Conservation (phyloP, 768 basidiomycete species). For the Lactifluus volemus region DNA sequence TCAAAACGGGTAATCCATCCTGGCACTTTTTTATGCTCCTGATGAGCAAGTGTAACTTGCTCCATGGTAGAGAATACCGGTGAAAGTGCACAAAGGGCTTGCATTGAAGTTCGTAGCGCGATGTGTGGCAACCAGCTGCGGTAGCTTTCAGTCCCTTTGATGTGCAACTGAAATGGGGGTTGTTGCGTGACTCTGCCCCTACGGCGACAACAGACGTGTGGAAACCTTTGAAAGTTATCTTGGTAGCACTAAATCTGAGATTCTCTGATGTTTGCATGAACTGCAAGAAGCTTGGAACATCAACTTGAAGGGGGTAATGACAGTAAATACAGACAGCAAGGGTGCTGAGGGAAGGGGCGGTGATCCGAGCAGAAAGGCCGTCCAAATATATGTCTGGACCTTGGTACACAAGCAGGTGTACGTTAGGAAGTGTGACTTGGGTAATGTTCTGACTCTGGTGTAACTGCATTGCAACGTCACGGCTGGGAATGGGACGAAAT, state of each 20-base stretch:
- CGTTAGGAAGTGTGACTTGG: background rate
- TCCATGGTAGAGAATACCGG: background rate
- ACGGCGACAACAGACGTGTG: fast-evolving
- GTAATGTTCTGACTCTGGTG: background rate
- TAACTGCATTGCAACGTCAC: background rate
- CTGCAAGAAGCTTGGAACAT: background rate
- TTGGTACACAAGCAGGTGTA: background rate
- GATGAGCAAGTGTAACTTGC: background rate
- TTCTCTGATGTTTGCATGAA: background rate
- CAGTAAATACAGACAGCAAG: background rate
- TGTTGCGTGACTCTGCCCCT: too few relatives aligned
- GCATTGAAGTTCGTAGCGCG: background rate
- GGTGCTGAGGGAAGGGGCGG: background rate
- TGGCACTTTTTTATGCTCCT: too few relatives aligned
- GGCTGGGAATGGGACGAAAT: background rate
- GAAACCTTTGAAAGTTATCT: background rate
- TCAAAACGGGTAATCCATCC: background rate
- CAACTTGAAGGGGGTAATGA: background rate
- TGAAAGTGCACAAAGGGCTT: background rate
- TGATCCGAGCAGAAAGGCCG: background rate
- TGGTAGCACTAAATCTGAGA: background rate
- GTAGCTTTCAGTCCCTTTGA: background rate
- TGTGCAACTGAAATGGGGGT: too few relatives aligned
- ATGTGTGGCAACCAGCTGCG: background rate
- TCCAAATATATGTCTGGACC: background rate